Base-by-base conservation (phyloP, 495 filamentous ascomycete genomes). In the Hypoxylon lenormandii region DNA sequence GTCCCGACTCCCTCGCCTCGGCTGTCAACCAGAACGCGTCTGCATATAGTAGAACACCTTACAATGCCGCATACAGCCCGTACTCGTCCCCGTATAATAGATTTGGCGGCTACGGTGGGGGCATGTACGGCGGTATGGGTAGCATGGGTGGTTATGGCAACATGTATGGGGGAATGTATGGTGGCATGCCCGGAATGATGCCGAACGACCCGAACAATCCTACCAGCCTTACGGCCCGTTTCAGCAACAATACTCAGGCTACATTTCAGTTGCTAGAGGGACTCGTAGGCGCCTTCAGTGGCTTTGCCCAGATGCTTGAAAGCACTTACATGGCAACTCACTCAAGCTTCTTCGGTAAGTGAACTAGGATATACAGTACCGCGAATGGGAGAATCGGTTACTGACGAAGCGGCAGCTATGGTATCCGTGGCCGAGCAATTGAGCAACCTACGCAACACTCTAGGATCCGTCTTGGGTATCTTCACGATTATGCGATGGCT, bases 271-370 rank as follows among this genome's bases (percentile, higher is more conserved):
- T 98, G 84, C 93, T 99, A 40, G 96, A 99, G 81, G 95, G 93
- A 66, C 91, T 99, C 43, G 95, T 98, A n/a, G 90, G 92, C n/a
- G 94, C 96, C 13, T 97, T 95, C 79, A 92, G 94, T 26, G 96
- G 96, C 1, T 97, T 99, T 75, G 94, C 96, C 15, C 96, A 99
- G 84, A 98, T 99, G 96, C 85, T 99, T 10, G 95, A 99, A 80
- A 97, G 94, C 78, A 98, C 96, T 10, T 99, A 97, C 72, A 98
- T 99, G 96, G 95, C 96, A n/a, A 99, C 96, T 2, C 96, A 98
- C 81, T 96, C 92, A 50, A 94, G 91, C 51, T 99, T 99, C 80
- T 98, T 98, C 76, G 95, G 94, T 98, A 87, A 76, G 91, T 83
- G 3, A 26, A 26, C 23, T 26, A 26, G 23, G 26, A 57, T 18